Base-by-base conservation (phyloP, 108 stramenopile species). In the Cyclostephanos invisitatus region DNA sequence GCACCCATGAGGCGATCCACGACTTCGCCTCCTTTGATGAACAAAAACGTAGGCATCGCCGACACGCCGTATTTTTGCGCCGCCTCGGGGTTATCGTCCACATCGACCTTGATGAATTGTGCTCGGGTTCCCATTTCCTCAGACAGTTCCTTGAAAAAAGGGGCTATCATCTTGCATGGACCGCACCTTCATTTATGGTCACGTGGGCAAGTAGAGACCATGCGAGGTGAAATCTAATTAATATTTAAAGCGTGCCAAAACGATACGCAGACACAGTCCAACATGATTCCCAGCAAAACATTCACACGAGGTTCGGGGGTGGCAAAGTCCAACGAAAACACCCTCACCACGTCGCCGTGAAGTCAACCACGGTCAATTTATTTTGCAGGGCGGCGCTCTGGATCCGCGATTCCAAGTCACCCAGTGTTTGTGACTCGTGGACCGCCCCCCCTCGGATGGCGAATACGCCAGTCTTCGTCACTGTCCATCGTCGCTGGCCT, bases 21-120 rank as follows among this genome's bases (percentile, higher is more conserved):
- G 12, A 91, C 89, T 73, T 91, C 88, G 7, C 94, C 91, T 49
- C 75, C 80, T 74, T 93, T 96, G 64, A 96, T 78, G 65, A 96
- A 96, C 5, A 93, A 36, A 85, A 97, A 97, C 0, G 96, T 97
- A 20, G 96, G 96, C 96, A 94, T 94, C 60, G 93, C 93, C 15
- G 72, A 79, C 1, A 94, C 93, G 42, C 77, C 78, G 63, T 92
- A 95, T 36, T 93, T 88, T 56, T 85, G 86, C 3, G 92, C 92
- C 6, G 92, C 85, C 11, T 93, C 92, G 1, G 87, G 83, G 75
- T 90, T 91, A 44, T 90, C 93, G 67, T 96, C 96, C 25, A 96
- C 93, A 78, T 96, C 96, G 0, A 96, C 92, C 77, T 94, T 93
- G 64, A 94, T 54, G 72, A 96, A 96, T 58, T 80, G 79, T 42